Base-by-base conservation (phyloP, 768 basidiomycete species). In the Hydnomerulius pinastri region DNA sequence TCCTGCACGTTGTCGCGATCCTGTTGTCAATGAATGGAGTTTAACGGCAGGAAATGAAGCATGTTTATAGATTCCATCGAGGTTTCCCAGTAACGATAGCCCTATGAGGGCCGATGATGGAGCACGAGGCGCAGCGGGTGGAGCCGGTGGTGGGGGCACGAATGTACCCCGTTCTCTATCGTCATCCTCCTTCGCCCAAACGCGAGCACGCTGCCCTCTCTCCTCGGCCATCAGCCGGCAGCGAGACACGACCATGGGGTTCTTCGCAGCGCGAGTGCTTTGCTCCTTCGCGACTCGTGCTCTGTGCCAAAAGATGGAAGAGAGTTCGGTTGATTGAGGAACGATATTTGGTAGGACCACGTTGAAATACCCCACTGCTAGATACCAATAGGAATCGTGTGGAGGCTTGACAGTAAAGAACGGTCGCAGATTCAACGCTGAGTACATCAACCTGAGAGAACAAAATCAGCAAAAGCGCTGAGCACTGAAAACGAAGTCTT, bases 351-450 rank as follows among this genome's bases (percentile, higher is more conserved):
- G 90, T 7, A 94, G 81, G 48, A 91, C 71, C 57, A 94, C 76
- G 67, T 91, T 92, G 76, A 87, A 89, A 70, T 87, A 90, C 4
- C 86, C 83, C 48, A 90, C 81, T n/a, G 86, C 81, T 28, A 91
- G 75, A 72, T 85, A 89, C 84, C 87, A 90, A 71, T 88, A 89
- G 10, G 88, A 90, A 53, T 79, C 76, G 55, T 77, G 72, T 17
- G 73, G 61, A 3, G 74, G 61, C 43, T 71, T 74, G 47, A 73
- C 70, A 33, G 71, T 58, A 33, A 83, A 69, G 61, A 80, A 77
- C 4, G 86, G 82, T 3, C 91, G 80, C 32, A 92, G 71, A 67
- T 92, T 93, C 42, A 92, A 73, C 11, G 92, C 90, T 7, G 89
- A 88, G 66, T 94, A 94, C 80, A 93, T 85, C 82, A 92, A 81